These are phyloP conservation scores for Mycena vulgaris DNA, from an alignment of 768 basidiomycete species.

Conservation along the genomic window DNA sequence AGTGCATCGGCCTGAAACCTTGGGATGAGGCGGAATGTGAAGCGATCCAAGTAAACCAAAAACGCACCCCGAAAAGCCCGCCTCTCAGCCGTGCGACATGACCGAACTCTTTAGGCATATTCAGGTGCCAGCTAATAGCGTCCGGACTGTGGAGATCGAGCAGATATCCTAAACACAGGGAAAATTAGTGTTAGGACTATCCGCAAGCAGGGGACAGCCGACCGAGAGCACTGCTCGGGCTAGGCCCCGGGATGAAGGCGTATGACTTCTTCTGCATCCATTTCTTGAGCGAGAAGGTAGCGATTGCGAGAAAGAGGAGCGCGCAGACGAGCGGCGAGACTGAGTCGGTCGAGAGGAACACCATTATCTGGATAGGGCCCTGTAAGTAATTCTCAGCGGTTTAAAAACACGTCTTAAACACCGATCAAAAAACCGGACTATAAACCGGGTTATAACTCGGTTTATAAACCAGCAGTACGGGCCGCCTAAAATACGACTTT, in stretches of 20 bases:
- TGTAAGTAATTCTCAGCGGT: too few relatives aligned
- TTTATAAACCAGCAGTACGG: too few relatives aligned
- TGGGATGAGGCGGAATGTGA: neutral
- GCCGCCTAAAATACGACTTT: too few relatives aligned
- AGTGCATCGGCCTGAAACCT: conserved; percentile 40
- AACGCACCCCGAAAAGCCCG: conserved; percentile 40
- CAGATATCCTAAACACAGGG: conserved; percentile 37
- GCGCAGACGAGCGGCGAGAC: too few relatives aligned
- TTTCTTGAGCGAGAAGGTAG: too few relatives aligned
- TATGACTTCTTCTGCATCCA: conserved; percentile 25
- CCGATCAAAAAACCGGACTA: too few relatives aligned
- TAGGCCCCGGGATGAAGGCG: conserved; percentile 22
- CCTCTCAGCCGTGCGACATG: conserved; percentile 42
- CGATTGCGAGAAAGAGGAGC: too few relatives aligned
- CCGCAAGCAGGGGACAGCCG: neutral
- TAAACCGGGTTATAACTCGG: too few relatives aligned
- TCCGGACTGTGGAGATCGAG: conserved; percentile 43
- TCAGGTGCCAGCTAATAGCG: conserved; percentile 40
- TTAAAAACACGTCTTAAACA: too few relatives aligned
- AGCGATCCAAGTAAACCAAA: neutral
- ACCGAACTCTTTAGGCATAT: conserved; percentile 43
- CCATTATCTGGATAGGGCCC: too few relatives aligned
- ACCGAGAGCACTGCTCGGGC: neutral
- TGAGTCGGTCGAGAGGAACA: too few relatives aligned
- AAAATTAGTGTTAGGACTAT: neutral